A percentile compares a stretch with the other conserved stretches of the same genome.
These are phyloP conservation scores for Phtheirospermum japonicum DNA, from an alignment of 257 asterid species.

Conservation along the genomic window DNA sequence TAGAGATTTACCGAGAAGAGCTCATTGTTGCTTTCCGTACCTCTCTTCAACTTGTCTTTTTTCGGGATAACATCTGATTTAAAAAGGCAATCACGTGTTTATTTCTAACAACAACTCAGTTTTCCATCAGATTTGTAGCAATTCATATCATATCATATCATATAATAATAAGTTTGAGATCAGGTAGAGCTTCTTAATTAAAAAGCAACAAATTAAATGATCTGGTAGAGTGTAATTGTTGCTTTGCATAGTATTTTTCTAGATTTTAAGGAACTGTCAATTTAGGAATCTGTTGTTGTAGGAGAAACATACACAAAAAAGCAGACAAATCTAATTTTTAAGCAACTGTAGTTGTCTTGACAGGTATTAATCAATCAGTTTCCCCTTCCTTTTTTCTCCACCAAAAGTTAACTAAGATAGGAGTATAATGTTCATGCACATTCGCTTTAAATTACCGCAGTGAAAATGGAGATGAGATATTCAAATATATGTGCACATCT, in stretches of 20 bases:
- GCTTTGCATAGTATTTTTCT: conserved; percentile 38
- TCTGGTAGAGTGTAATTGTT: conserved; percentile 56
- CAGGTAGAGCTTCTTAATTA: too few relatives aligned
- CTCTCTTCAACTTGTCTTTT: too few relatives aligned
- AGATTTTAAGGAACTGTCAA: conserved; percentile 36
- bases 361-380: conserved; percentile 29
- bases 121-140: too few relatives aligned
- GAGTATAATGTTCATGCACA: not conserved
- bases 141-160: too few relatives aligned
- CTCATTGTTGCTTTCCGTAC: too few relatives aligned
- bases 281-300: conserved; percentile 19
- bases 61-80: too few relatives aligned
- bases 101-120: too few relatives aligned
- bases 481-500: too few relatives aligned
- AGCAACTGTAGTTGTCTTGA: conserved; percentile 21
- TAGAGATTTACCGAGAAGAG: too few relatives aligned
- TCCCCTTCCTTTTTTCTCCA: conserved; percentile 52
- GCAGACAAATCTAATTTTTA: not conserved
- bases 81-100: too few relatives aligned
- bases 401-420: conserved; percentile 20
- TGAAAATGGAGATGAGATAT: not conserved
- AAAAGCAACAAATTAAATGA: conserved; percentile 8
- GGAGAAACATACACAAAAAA: not conserved
- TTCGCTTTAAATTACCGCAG: not conserved
- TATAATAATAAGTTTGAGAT: too few relatives aligned